Evolutionary conservation across 257 asterid species (phyloP), one percentile per base, ranked within the genome.

Genomic region (Dorcoceras hygrometricum): DNA sequence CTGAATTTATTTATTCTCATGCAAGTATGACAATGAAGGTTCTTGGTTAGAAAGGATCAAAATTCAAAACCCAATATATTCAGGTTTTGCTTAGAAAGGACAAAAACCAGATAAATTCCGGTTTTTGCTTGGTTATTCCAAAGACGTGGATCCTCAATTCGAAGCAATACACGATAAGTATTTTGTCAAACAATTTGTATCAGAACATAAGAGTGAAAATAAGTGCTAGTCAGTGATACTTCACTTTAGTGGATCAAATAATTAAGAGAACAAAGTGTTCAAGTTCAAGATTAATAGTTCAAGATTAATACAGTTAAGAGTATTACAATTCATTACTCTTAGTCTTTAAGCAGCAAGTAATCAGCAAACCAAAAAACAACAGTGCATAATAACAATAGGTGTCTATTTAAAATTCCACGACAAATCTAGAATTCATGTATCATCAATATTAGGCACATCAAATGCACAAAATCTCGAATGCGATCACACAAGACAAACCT

Each of bases 391-490:
- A 18, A 46, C 22, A 46, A 18, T 8, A 18, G 8, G 4, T 4
- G 3, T 14, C 7, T 8, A 46, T 46, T 46, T 16, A 46, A 46
- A 46, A 46, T 46, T 4, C 50, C 16, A 46, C 5, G 22, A 43
- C 27, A 24, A 56, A 67, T 20, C 4, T 54, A 22, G 50, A 29
- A 50, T 25, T 34, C 24, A 56, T 20, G 58, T 32, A 57, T 26
- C 77, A 67, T 57, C 61, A 18, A 62, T 18, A 25, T 60, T 12
- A 12, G 48, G 56, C 31, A 23, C 57, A 57, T 57, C 62, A 28
- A 72, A 63, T n/a, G 55, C 76, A 66, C 46, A 36, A 19, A 63
- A 53, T 61, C 57, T 43, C 67, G 26, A 53, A 56, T 34, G 59
- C 53, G 65, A 54, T 51, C 46, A 43, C 11, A 16, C 46, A 60